Base-by-base conservation (phyloP, 306 rosid species). In the cucumber (Cucumis sativus) region DNA sequence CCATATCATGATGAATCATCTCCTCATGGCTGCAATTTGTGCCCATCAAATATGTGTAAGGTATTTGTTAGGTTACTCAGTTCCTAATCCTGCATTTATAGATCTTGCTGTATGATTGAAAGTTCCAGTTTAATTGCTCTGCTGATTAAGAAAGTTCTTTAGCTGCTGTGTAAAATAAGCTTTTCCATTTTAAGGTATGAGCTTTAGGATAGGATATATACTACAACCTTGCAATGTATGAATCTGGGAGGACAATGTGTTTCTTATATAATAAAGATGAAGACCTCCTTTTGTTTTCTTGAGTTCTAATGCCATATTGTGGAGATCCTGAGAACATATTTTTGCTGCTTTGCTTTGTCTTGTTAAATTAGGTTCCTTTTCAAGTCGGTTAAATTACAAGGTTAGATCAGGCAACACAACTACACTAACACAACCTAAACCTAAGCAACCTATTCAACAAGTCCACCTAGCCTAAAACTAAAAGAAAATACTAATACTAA, bases 31-130 rank as follows among this genome's bases (percentile, higher is more conserved):
- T 93, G 97, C 83, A 74, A 79, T 60, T 58, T 86, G 7, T 93
- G 97, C 86, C 93, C 89, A 80, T 49, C 86, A 58, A 88, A 89
- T 83, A 77, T 93, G 97, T 93, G 98, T 83, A 91, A 93, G 96
- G 97, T 91, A 74, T 9, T 45, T 33, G 37, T 33, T 33, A 33
- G 37, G 18, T 69, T 43, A 75, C 66, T 59, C 11, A 40, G 21
- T 70, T 54, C 1, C 25, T 74, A 33, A 59, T 45, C n/a, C 54
- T 56, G 10, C 23, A 39, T 77, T 62, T 45, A 10, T 41, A 10
- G 23, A 25, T 25, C 52, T 62, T 64, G 30, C 47, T 63, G 51
- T 25, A 20, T 41, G n/a, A 69, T 69, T 68, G 56, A 68, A 40
- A 20, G 12, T 0, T 0, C 56, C 56, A 43, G 56, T 21, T 68